Evolutionary conservation across 192 early-diverging fungal genomes (phyloP).

Genomic region (Glomus cerebriforme): DNA sequence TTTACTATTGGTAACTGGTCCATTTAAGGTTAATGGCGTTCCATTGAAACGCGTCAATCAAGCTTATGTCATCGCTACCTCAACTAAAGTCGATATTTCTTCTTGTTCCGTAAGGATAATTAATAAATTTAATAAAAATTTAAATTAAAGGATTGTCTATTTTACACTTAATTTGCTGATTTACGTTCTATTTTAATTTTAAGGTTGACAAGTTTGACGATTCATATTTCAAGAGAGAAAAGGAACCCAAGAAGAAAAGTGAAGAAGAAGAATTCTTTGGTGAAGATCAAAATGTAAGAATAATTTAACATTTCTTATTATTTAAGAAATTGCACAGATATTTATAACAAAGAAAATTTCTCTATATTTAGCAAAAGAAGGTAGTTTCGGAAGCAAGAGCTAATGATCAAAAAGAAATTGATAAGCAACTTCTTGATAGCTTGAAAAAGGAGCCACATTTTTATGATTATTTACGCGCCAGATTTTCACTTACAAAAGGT

Average conservation of each 20-base stretch:
- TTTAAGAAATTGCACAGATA: background rate
- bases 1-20: conserved; percentile 95
- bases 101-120: conserved; percentile 56
- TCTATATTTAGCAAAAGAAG: conserved; percentile 65
- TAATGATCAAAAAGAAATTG: conserved; percentile 89
- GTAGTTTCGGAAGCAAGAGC: conserved; percentile 74
- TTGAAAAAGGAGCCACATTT: conserved; percentile 87
- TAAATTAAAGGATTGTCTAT: conserved; percentile 2
- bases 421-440: conserved; percentile 78
- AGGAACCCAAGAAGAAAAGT: conserved; percentile 71
- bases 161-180: background rate
- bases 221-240: conserved; percentile 88
- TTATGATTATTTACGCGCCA: conserved; percentile 82
- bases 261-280: conserved; percentile 92
- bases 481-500: conserved; percentile 93
- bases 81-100: conserved; percentile 95
- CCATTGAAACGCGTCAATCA: conserved; percentile 98
- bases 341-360: conserved; percentile 18
- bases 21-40: conserved; percentile 98
- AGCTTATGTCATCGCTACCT: conserved; percentile 99
- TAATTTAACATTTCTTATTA: background rate
- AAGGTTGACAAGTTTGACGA: conserved; percentile 77
- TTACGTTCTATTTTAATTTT: background rate
- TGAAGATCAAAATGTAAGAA: conserved; percentile 43
- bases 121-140: background rate